These are phyloP conservation scores for maize (Zea mays) DNA, from an alignment of 176 grass and related monocot genomes.

Conservation along the genomic window DNA sequence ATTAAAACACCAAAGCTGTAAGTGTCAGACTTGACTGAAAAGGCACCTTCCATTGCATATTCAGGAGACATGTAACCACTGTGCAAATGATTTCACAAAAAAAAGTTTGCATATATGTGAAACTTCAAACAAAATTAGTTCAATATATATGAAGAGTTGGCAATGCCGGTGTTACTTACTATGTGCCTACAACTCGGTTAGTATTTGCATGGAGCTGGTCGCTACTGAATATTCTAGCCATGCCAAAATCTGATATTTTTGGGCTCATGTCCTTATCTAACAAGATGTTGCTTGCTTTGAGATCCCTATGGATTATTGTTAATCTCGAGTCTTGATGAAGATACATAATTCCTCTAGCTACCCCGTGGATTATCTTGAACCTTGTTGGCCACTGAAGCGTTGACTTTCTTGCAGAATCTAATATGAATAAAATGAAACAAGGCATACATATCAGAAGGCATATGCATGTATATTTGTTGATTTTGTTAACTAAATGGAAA, in stretches of 20 bases:
- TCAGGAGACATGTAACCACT: conserved; percentile 68
- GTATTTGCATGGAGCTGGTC: conserved; percentile 42
- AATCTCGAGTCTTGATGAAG: conserved; percentile 58
- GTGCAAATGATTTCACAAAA: background rate
- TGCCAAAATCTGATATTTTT: conserved; percentile 70
- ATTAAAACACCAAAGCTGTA: conserved; percentile 54
- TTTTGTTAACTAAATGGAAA: background rate
- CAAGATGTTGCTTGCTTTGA: conserved; percentile 58
- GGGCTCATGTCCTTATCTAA: conserved; percentile 41
- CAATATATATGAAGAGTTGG: background rate
- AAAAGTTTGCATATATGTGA: background rate
- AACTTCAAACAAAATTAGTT: background rate
- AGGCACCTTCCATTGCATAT: conserved; percentile 56
- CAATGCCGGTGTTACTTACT: conserved; percentile 30
- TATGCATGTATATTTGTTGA: background rate
- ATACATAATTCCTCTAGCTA: conserved; percentile 61
- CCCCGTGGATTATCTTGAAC: conserved; percentile 48
- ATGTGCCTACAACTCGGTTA: conserved; percentile 44
- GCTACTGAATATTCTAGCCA: conserved; percentile 45
- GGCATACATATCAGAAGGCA: background rate
- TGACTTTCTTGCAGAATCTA: conserved; percentile 29
- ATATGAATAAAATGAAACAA: background rate
- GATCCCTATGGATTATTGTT: conserved; percentile 42
- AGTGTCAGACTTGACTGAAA: conserved; percentile 57
- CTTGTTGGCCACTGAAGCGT: conserved; percentile 46